Evolutionary conservation across 257 asterid genomes (phyloP), one percentile per base, ranked within the genome.

Genomic region (Orobanche coerulescens): DNA sequence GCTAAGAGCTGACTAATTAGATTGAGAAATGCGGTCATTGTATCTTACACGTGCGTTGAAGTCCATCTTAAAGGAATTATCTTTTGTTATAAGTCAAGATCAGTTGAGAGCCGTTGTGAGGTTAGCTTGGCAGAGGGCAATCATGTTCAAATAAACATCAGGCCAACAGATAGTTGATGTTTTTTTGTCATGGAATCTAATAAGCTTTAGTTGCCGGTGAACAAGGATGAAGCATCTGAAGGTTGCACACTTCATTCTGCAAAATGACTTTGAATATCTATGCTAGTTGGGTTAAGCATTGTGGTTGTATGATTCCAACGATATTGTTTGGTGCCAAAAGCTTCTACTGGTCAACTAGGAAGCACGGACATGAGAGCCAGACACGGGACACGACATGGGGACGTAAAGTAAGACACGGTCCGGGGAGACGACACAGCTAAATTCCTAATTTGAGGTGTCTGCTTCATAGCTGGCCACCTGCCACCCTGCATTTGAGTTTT

Each of bases 61-160:
- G 55, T 43, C 24, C 70, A 53, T 52, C 51, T 19, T 26, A 18
- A 31, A 70, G 69, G 69, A 57, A 43, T 44, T 34, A 58, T 37
- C 40, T 37, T 52, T 26, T 59, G 25, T 31, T 19, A n/a, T 58
- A 48, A 23, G 55, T 39, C 40, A 44, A 71, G 73, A 39, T 58
- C 61, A 53, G 68, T 36, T 23, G 62, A 44, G 46, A 50, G 47
- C 52, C 14, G 20, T 24, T 52, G 20, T 14, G 53, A 54, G 34
- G 58, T 63, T 36, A 60, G 51, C 48, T 34, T 60, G 62, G 66
- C 47, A 6, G 71, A 30, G 59, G 59, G 58, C 62, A 50, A 44
- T 47, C 42, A 37, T 55, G 15, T 39, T 50, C 33, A 23, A 42
- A 50, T 1, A 6, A n/a, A 47, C 54, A 47, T 22, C 24, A 48